Base-by-base conservation (phyloP, 768 basidiomycete species). In the Cystobasidium ongulense region DNA sequence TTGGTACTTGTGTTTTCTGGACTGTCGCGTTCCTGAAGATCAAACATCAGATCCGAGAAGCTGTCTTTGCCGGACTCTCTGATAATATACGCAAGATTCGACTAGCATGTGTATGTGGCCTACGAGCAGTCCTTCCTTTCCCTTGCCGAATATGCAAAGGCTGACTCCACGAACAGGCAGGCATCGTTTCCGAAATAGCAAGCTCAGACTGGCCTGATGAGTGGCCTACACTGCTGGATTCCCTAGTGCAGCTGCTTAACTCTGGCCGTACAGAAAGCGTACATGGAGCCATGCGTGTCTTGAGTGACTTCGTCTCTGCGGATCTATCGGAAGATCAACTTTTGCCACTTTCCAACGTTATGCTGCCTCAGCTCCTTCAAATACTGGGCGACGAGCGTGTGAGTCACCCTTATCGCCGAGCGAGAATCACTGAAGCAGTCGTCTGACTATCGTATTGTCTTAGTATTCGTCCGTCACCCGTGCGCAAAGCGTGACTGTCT, bases 171-270 rank as follows among this genome's bases (percentile, higher is more conserved):
- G 1, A 18, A 10, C 78, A 95, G 91, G 95, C 94, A 1, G 90
- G 89, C 77, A 88, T 89, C 1, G 82, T 98, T 27, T 95, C 95
- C 15, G 87, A 87, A 0, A 89, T 97, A 74, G 92, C 95, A 33
- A 88, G 88, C 76, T 89, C 87, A 76, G 93, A 97, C 82, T 97
- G 92, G 91, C 95, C 94, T 10, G 93, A 96, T 82, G 91, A 94
- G 84, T 98, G 91, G 80, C 91, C 94, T 0, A 88, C 90, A 59
- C 86, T 97, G n/a, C 84, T 97, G 39, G 84, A 84, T 53, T 84
- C 85, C 54, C 85, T 99, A 23, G 87, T 98, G 75, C 81, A 82
- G 38, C 86, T 95, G 11, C 85, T 98, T 29, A 88, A 89, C 1
- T 89, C 90, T 1, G 84, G 83, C 53, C 87, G 88, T 1, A 82